Evolutionary conservation across 768 basidiomycete species (phyloP), one percentile per base, ranked within the genome.

Genomic region (Boletus sp.): DNA sequence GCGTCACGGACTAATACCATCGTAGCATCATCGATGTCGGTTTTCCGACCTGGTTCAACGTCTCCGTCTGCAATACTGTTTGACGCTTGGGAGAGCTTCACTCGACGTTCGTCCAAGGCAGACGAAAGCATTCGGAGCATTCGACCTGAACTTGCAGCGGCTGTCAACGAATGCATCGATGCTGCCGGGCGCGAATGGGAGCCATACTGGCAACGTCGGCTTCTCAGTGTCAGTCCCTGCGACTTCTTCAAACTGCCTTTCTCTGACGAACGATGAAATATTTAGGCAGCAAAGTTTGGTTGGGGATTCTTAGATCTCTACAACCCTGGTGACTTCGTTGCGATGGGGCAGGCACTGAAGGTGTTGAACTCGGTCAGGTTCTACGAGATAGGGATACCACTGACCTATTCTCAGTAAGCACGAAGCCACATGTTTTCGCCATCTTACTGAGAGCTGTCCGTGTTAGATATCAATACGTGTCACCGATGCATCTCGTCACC

Each of bases 171-270:
- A 50, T 94, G 94, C 61, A 87, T 98, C 37, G 93, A 96, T 58
- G 95, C 95, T 36, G 96, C 96, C 5, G 93, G 91, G 12, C 81
- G 86, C 52, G 95, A 98, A 74, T 92, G 90, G 85, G 93, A 96
- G 52, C 86, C 89, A 5, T 77, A 84, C 64, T 96, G 92, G 92
- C 95, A 97, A 67, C 85, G 89, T 50, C 83, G 83, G 37, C 80
- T 98, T 47, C 78, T 98, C 18, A 91, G 86, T 68, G 94, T 94
- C 58, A 63, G 56, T 52, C 48, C 40, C 18, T 14, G 11, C 32
- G 3, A 24, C 18, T 53, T 35, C 18, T 53, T 35, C 17, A 37
- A 32, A 36, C 53, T 46, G 1, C 5, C 14, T 47, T 47, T 32
- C 41, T 18, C 36, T 59, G 53, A 50, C 45, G 8, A 4, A 2